Evolutionary conservation across 805 yeast genomes (phyloP), one percentile per base, ranked within the genome.

Genomic region (Yamadazyma olivae): DNA sequence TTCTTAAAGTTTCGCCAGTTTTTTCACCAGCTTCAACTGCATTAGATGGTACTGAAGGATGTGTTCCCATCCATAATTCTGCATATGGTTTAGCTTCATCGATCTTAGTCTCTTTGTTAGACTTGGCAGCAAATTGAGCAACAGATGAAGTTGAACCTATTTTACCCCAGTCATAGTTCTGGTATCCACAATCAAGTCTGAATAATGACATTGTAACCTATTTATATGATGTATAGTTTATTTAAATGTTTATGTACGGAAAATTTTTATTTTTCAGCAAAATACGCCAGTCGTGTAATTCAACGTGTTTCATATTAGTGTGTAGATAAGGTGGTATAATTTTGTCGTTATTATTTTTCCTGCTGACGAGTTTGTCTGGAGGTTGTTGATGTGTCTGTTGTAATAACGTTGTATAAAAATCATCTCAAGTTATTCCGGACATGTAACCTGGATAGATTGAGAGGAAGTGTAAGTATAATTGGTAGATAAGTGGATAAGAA

Each of bases 61-160:
- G 99, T 17, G 98, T 89, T 26, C 99, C 99, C 99, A 93, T 93
- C 99, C 99, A 93, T 48, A 93, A 71, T 61, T 93, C 99, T 13
- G 99, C 99, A 56, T 93, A 93, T 8, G 99, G 98, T 54, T 80
- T 77, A 25, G 70, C 35, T 51, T 83, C 90, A 46, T 84, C 87
- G 37, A 89, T 74, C 14, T 53, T 54, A 36, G 86, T 68, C 9
- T 49, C 29, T 2, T 86, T 75, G 60, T 84, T 81, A 29, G 95
- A 79, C 33, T 71, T 68, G 25, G 81, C 71, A 29, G 95, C 95
- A 57, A 79, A 91, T 56, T 74, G 81, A 4, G 99, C 99, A 34
- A 90, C 99, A 6, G 95, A 83, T 14, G 96, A 86, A 5, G 77
- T 49, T 5, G 80, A 70, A 30, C 99, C 98, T 38, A 87, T 60